A percentile compares a stretch with the other conserved stretches of the same genome.
Evolutionary conservation across 2,329 filamentous ascomycete species (phyloP).

Genomic region (Sarocladium brachiariae): DNA sequence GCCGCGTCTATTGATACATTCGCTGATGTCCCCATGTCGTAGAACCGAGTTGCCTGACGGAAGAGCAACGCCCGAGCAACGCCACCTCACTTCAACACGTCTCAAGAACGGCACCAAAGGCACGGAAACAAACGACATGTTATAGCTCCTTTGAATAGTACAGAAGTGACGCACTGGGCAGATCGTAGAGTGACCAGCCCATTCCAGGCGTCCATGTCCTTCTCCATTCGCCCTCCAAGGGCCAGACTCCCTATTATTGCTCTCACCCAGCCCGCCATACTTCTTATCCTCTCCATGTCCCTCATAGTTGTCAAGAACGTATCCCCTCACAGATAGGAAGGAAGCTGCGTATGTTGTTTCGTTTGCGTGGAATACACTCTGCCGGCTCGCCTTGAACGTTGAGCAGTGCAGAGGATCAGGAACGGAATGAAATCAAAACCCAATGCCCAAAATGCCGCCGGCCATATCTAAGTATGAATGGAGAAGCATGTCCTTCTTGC

Average conservation of each 20-base stretch:
- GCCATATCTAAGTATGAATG: background rate
- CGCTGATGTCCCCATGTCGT: no score
- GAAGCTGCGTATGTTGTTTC: conserved; percentile 6
- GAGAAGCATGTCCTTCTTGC: background rate
- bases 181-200: background rate
- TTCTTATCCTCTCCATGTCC: background rate
- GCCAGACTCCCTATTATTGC: background rate
- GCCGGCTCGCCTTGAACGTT: background rate
- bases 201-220: background rate
- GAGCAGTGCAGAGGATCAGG: background rate
- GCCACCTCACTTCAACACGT: no score
- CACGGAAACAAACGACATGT: background rate
- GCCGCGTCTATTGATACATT: no score
- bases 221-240: background rate
- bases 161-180: background rate
- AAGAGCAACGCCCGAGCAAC: no score
- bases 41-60: no score
- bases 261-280: background rate
- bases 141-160: conserved; percentile 5
- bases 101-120: background rate
- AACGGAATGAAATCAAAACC: background rate
- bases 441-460: conserved; percentile 1
- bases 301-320: background rate
- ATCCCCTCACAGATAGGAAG: background rate
- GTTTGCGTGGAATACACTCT: background rate